Evolutionary conservation across 768 basidiomycete species (phyloP), one percentile per base, ranked within the genome.

Genomic region (Zangia roseola): DNA sequence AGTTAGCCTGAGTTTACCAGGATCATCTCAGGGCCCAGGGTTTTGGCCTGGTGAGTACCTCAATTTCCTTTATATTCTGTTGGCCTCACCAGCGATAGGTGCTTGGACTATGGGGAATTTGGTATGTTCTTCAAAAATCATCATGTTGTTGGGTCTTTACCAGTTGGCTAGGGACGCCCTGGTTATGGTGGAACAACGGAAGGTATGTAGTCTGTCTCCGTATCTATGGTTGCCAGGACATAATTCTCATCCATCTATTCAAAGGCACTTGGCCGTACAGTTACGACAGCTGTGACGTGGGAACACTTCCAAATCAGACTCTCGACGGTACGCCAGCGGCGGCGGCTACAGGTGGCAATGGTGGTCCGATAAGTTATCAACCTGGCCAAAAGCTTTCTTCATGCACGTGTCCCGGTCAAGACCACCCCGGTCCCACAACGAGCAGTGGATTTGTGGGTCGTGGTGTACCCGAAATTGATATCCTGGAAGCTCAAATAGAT

Each of bases 131-230:
- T 38, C 43, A 24, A 12, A 20, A 42, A 20, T 13, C 13, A 25
- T 31, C 34, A 14, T 36, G 41, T 31, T 31, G 4, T 21, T 14
- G n/a, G n/a, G 39, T 55, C 53, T 61, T n/a, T 50, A 60, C 47
- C 16, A 31, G 69, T 68, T 21, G 64, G 67, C 54, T 58, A 92
- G 76, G 93, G 76, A 56, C 75, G 94, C 48, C 86, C 93, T 21
- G 94, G 92, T 1, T 94, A 86, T 68, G 94, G 94, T 34, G 88
- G 88, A 16, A 86, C 90, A 0, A 94, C 89, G 1, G 88, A 97
- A 55, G 95, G 83, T 55, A 20, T 68, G 74, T 55, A 31, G 44
- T 25, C 25, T 37, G 14, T 24, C 36, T 20, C 19, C 31, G 14
- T 38, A 5, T 16, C 19, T 13, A 10, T 23, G 2, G 12, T 41